These are phyloP conservation scores for Fusarium sp. DNA, from an alignment of 2,329 filamentous ascomycete genomes.

Conservation along the genomic window DNA sequence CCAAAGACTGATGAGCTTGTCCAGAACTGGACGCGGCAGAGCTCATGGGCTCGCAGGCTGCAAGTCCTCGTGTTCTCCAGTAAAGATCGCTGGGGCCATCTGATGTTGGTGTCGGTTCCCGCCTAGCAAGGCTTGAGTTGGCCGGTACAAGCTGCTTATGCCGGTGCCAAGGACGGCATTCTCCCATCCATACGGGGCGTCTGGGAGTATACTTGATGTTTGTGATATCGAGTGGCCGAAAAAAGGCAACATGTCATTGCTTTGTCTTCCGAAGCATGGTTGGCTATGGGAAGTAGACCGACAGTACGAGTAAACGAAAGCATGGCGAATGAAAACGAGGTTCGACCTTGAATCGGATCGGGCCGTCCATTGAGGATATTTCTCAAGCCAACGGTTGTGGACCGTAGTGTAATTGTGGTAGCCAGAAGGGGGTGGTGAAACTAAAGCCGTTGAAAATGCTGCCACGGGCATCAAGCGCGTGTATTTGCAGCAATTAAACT, in stretches of 20 bases:
- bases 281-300: slow-evolving; percentile 25
- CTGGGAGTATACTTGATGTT: slow-evolving; percentile 19
- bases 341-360: slow-evolving; percentile 48
- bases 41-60: slow-evolving; percentile 36
- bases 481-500: slow-evolving; percentile 32
- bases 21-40: slow-evolving; percentile 37
- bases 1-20: slow-evolving; percentile 35
- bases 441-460: slow-evolving; percentile 41
- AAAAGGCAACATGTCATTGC: slow-evolving; percentile 33
- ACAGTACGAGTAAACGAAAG: slow-evolving; percentile 42
- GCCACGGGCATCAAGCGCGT: slow-evolving; percentile 36
- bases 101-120: slow-evolving; percentile 42
- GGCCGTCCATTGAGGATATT: slow-evolving; percentile 47
- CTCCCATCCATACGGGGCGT: slow-evolving; percentile 21
- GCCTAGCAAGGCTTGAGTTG: slow-evolving; percentile 33
- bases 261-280: slow-evolving; percentile 23
- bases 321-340: slow-evolving; percentile 39
- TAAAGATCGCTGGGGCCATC: slow-evolving; percentile 34
- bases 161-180: slow-evolving; percentile 23
- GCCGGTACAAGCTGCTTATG: slow-evolving; percentile 35
- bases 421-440: slow-evolving; percentile 44
- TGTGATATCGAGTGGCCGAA: slow-evolving; percentile 2
- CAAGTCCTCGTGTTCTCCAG: slow-evolving; percentile 46
- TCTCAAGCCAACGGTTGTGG: slow-evolving; percentile 35
- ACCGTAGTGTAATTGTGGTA: slow-evolving; percentile 40